Conservation (phyloP, 2,329 filamentous ascomycete genomes). For the Neonectria punicea region DNA sequence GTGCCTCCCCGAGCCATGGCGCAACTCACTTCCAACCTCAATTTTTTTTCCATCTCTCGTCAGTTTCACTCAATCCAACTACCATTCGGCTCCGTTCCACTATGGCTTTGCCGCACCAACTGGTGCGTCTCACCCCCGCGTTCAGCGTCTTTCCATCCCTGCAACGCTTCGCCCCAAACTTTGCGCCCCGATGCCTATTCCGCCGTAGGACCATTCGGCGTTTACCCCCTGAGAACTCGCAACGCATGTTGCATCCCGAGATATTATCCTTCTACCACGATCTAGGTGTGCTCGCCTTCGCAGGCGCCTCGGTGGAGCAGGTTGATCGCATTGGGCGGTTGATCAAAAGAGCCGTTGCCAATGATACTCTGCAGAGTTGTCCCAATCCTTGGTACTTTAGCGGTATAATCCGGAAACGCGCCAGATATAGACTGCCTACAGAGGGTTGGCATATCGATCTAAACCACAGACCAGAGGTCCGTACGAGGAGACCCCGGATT, state of each 20-base stretch:
- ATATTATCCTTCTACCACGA: conserved; percentile 41
- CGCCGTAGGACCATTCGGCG: conserved; percentile 10
- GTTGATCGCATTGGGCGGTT: conserved; percentile 37
- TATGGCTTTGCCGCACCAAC: not conserved
- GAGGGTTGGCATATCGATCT: conserved; percentile 20
- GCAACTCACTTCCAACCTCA: not conserved
- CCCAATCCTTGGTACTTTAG: no score
- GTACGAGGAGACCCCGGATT: not conserved
- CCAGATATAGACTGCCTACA: conserved; percentile 28
- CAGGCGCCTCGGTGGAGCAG: conserved; percentile 39
- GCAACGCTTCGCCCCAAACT: conserved; percentile 31
- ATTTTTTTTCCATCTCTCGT: not conserved
- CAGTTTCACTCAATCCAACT: conserved; percentile 3
- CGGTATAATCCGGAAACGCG: conserved; percentile 1
- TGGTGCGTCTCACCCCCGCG: not conserved
- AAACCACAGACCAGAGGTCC: conserved; percentile 2
- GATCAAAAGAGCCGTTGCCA: conserved; percentile 23
- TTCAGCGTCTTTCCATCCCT: conserved; percentile 27
- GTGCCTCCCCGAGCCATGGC: not conserved
- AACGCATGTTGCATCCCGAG: no score
- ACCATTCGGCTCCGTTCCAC: not conserved
- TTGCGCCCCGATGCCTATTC: conserved; percentile 26
- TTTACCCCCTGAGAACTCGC: no score
- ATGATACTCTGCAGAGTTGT: conserved; percentile 1
- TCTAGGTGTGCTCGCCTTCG: conserved; percentile 46